A percentile compares a stretch with the other conserved stretches of the same genome.
Conservation (phyloP, 805 yeast species). For the Saturnispora ahearnii region DNA sequence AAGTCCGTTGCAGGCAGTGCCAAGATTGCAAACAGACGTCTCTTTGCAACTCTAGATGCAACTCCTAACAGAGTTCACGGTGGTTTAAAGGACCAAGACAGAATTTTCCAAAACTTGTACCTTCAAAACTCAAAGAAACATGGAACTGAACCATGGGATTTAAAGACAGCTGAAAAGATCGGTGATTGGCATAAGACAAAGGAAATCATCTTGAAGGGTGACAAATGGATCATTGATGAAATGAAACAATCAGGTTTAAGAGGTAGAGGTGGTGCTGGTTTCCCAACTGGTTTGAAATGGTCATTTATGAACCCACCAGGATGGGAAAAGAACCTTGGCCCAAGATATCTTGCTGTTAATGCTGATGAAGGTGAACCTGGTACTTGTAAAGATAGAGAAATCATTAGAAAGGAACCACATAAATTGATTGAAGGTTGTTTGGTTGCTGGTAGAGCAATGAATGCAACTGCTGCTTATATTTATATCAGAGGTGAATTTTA, state of each 20-base stretch:
- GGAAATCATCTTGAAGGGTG: slow-evolving; percentile 75
- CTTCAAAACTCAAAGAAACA: slow-evolving; percentile 40
- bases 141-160: slow-evolving; percentile 48
- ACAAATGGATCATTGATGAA: slow-evolving; percentile 84
- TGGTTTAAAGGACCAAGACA: slow-evolving; percentile 72
- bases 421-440: slow-evolving; percentile 89
- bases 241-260: slow-evolving; percentile 77
- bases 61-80: slow-evolving; percentile 54
- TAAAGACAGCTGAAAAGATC: slow-evolving; percentile 64
- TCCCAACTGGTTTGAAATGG: slow-evolving; percentile 88
- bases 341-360: slow-evolving; percentile 79
- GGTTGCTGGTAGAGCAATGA: slow-evolving; percentile 85
- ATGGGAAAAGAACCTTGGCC: slow-evolving; percentile 87
- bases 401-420: slow-evolving; percentile 86
- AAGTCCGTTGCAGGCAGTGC: background rate
- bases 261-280: slow-evolving; percentile 93
- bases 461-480: slow-evolving; percentile 86
- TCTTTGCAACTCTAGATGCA: slow-evolving; percentile 37
- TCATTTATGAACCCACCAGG: slow-evolving; percentile 94
- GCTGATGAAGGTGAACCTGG: slow-evolving; percentile 97
- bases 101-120: slow-evolving; percentile 80
- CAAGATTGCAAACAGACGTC: slow-evolving; percentile 11
- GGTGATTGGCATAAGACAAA: slow-evolving; percentile 93
- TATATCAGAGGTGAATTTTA: slow-evolving; percentile 88
- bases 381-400: slow-evolving; percentile 87